These are phyloP conservation scores for Pseudocercospora eumusae DNA, from an alignment of 2,329 filamentous ascomycete genomes.

Conservation along the genomic window DNA sequence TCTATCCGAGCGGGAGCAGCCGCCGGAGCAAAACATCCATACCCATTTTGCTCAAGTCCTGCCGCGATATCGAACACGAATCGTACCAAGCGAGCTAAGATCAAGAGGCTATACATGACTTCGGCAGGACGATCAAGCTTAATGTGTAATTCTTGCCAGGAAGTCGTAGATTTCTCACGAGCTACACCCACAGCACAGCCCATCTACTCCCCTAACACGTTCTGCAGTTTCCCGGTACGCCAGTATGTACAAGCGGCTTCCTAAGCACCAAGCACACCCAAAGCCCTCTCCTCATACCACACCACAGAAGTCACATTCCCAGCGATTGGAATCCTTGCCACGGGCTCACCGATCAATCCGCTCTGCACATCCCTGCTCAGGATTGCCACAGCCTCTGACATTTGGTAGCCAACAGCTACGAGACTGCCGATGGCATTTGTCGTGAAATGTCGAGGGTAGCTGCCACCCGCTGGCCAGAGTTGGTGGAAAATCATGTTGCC, in stretches of 20 bases:
- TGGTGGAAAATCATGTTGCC: constrained; percentile 55
- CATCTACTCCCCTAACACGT: neutral
- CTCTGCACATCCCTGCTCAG: constrained; percentile 61
- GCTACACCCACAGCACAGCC: too few relatives aligned
- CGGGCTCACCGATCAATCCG: constrained; percentile 58
- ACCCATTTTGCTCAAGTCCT: too few relatives aligned
- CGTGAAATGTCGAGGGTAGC: constrained; percentile 66
- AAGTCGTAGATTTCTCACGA: neutral
- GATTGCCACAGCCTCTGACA: constrained; percentile 61
- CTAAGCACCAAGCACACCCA: constrained; percentile 19
- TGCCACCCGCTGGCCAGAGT: constrained; percentile 64
- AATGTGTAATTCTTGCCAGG: neutral
- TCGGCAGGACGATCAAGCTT: neutral
- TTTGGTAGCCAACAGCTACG: constrained; percentile 67
- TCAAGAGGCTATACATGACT: too few relatives aligned
- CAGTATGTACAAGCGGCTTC: constrained; percentile 11
- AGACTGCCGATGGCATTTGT: constrained; percentile 65
- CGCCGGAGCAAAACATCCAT: neutral
- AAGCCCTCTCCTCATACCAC: constrained; percentile 33
- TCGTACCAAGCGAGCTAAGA: too few relatives aligned
- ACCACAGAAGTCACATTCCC: constrained; percentile 43
- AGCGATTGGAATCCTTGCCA: constrained; percentile 37
- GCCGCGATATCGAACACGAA: too few relatives aligned
- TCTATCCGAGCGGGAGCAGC: neutral
- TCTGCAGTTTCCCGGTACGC: neutral